Evolutionary conservation across 306 rosid species (phyloP).

Genomic region (Citrullus amarus): DNA sequence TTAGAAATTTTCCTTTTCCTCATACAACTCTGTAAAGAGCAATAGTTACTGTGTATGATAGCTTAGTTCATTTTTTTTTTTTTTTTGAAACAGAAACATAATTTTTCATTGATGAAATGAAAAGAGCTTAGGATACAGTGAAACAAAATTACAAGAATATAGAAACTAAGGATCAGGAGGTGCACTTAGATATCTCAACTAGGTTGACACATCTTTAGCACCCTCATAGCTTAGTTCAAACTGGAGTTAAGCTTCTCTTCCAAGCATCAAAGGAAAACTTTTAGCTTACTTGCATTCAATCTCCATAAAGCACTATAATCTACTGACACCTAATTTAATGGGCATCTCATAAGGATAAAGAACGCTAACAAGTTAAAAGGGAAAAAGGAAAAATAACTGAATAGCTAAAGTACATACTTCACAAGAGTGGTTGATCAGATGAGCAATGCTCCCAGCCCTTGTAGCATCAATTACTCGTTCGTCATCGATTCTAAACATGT

Average conservation of each 20-base stretch:
- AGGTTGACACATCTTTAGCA: too few species aligned
- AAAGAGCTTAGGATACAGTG: too few species aligned
- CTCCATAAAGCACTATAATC: neutral
- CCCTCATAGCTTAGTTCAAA: neutral
- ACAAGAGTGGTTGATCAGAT: constrained; percentile 96
- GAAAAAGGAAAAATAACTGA: neutral
- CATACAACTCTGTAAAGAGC: neutral
- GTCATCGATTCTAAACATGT: constrained; percentile 94
- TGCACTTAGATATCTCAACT: too few species aligned
- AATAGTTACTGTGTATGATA: neutral
- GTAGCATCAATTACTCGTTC: constrained; percentile 97
- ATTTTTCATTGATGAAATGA: too few species aligned
- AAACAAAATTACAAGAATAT: too few species aligned
- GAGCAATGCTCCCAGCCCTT: constrained; percentile 98
- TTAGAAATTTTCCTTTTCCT: neutral
- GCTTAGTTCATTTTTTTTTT: neutral
- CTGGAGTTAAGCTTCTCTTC: neutral
- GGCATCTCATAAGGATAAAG: neutral
- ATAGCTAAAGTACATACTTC: constrained; percentile 41
- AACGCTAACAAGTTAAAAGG: neutral
- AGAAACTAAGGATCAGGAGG: too few species aligned
- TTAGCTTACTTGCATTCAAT: neutral
- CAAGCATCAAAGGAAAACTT: neutral
- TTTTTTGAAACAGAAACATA: too few species aligned
- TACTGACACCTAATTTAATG: neutral